These are phyloP conservation scores for Testicularia cyperi DNA, from an alignment of 1,284 basidiomycete genomes.

Conservation along the genomic window DNA sequence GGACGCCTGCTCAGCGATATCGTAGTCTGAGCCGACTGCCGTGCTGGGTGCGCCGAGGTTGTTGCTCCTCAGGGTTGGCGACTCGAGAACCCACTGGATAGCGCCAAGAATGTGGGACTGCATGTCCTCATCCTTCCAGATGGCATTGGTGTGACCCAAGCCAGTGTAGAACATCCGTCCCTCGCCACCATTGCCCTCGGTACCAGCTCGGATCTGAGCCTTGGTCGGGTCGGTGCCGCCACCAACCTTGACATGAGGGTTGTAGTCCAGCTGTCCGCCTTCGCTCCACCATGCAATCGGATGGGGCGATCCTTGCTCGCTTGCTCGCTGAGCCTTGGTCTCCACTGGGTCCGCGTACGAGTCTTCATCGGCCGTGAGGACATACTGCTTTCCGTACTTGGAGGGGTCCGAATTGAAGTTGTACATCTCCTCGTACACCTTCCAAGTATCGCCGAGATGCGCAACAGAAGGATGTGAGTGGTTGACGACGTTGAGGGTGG, in stretches of 20 bases:
- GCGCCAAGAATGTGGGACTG: constrained; percentile 45
- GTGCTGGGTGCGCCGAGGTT: constrained; percentile 6
- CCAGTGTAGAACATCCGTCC: constrained; percentile 47
- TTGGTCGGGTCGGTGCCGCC: constrained; percentile 42
- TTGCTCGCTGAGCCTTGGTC: constrained; percentile 15
- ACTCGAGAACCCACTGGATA: constrained; percentile 42
- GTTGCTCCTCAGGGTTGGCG: constrained; percentile 23
- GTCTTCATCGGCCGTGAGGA: constrained; percentile 38
- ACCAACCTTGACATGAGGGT: constrained; percentile 30
- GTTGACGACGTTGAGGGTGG: constrained; percentile 35
- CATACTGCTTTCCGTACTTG: constrained; percentile 32
- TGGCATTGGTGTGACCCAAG: constrained; percentile 40
- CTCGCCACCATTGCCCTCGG: constrained; percentile 32
- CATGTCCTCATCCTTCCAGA: constrained; percentile 38
- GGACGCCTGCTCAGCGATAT: background rate
- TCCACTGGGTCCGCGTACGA: constrained; percentile 38
- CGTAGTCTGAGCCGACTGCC: constrained; percentile 21
- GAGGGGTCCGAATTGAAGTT: constrained; percentile 43
- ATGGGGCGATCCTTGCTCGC: constrained; percentile 36
- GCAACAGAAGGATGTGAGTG: constrained; percentile 36
- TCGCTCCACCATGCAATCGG: constrained; percentile 54
- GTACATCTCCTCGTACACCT: constrained; percentile 50
- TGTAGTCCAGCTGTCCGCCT: constrained; percentile 34
- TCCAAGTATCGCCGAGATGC: constrained; percentile 40
- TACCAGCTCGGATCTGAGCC: constrained; percentile 25